Base-by-base conservation (phyloP, 306 rosid genomes). In the Lathyrus tuberosus region DNA sequence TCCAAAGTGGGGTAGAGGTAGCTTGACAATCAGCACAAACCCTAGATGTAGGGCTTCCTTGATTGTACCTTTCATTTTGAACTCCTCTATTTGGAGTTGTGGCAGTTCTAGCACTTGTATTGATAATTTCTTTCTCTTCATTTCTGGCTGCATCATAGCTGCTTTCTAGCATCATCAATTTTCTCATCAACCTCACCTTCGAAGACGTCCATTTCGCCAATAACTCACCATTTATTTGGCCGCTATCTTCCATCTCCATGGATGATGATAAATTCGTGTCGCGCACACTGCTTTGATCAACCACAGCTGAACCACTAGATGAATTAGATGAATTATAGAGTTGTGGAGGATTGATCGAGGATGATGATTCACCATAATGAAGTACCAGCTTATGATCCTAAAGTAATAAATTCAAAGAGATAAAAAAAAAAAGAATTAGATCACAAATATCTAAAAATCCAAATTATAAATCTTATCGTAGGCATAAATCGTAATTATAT, bases 1-100 rank as follows among this genome's bases (percentile, higher is more conserved):
- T 84, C 98, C 96, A 93, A 58, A 93, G 98, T 61, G 98, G 96
- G 78, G 96, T 93, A 61, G 73, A 77, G 69, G 73, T 88, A 24
- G 98, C 88, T 68, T 80, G 79, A 66, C 98, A 93, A 14, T 90
- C 96, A 5, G 87, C 73, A 58, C 98, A 93, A 90, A 88, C 96
- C 96, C 98, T 88, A 84, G 64, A 65, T 12, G 60, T 35, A 71
- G 74, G 77, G 76, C 67, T 71, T 53, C 64, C 82, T 62, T 80
- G 76, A 37, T 33, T 6, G 38, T 35, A 35, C 9, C 8, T 7
- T 6, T 8, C 10, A 35, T 35, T 1, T 35, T 35, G 40, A 35
- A 35, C 0, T 35, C 40, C 40, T 35, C 10, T 8, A 35, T 35
- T 7, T 35, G 65, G 51, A 42, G 65, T n/a, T 24, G 15, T 26